Evolutionary conservation across 257 asterid genomes (phyloP), one percentile per base, ranked within the genome.

Genomic region (Voacanga thouarsii): DNA sequence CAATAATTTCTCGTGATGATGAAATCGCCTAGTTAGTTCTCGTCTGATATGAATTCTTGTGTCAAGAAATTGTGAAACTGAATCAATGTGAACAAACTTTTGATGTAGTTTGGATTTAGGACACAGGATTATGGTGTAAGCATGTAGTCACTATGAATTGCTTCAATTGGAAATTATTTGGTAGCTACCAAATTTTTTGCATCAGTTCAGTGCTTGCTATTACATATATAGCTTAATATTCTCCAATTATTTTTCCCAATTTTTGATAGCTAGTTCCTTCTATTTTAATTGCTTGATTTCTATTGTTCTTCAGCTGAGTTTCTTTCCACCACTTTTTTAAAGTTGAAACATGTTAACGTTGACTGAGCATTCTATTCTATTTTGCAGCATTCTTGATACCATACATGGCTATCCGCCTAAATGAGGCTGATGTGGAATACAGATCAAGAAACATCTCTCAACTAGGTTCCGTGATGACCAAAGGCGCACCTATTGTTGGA

Each of bases 301-400:
- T 49, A 8, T 16, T 19, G 28, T 44, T 44, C 30, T 5, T 49
- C 14, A 47, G 66, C 55, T 12, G 6, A 74, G 45, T 64, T 76
- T 28, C 16, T 23, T 76, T 65, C 67, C 18, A 15, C 44, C 51
- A 41, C 9, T 68, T 28, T 7, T 69, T 69, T 18, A 43, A 47
- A 23, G 28, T 39, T 59, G 16, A 19, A 26, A 56, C 50, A 61
- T 15, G 12, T 24, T 59, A 21, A 45, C 23, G 9, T 74, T 26
- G 33, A 30, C 23, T 57, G 47, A 68, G 24, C 12, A 71, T 44
- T 75, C 28, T 39, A 30, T 67, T 45, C 45, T n/a, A 15, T 4
- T 59, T 43, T 90, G 85, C 92, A 95, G 98, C 99, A 63, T 90
- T 93, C 87, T 88, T 95, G 78, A 89, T 95, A 57, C 99, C 99